Evolutionary conservation across 177 flowering plant species (phyloP).

Genomic region (Tripterygium wilfordii): DNA sequence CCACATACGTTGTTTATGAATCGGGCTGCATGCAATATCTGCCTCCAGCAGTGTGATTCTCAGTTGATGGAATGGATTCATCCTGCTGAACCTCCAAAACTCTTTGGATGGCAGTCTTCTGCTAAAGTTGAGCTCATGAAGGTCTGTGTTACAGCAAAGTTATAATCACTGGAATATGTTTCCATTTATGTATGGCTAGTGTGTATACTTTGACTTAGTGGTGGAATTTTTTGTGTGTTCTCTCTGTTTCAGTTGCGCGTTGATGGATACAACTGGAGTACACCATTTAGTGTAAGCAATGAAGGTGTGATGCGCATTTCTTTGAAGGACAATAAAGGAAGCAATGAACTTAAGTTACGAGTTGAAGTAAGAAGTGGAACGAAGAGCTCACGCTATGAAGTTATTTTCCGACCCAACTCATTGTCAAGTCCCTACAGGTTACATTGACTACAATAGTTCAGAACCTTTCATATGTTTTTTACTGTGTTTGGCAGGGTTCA

Average conservation of each 20-base stretch:
- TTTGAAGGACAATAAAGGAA: constrained; percentile 49
- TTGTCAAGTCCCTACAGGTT: constrained; percentile 93
- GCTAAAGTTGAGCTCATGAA: constrained; percentile 67
- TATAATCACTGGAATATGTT: constrained; percentile 1
- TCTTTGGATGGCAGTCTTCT: constrained; percentile 67
- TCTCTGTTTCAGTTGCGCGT: constrained; percentile 50
- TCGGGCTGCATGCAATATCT: constrained; percentile 59
- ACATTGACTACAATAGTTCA: background rate
- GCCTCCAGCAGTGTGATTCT: constrained; percentile 75
- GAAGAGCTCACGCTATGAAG: constrained; percentile 80
- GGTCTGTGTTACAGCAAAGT: constrained; percentile 40
- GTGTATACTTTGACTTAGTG: no score
- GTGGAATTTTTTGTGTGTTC: no score
- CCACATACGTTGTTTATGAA: constrained; percentile 77
- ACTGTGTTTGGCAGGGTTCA: no score
- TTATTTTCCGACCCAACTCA: constrained; percentile 68
- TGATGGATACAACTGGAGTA: constrained; percentile 86
- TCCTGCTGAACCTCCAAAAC: constrained; percentile 78
- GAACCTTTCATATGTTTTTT: background rate
- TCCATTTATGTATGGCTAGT: constrained; percentile 1
- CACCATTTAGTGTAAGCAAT: constrained; percentile 68
- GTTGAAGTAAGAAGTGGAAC: constrained; percentile 84
- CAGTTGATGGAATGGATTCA: constrained; percentile 59
- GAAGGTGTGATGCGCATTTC: constrained; percentile 73
- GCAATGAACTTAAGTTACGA: constrained; percentile 33